Percentiles rank a stretch among this genome's conserved stretches.
Evolutionary conservation across 2,329 filamentous ascomycete genomes (phyloP).

Genomic region (Colletotrichum scovillei): DNA sequence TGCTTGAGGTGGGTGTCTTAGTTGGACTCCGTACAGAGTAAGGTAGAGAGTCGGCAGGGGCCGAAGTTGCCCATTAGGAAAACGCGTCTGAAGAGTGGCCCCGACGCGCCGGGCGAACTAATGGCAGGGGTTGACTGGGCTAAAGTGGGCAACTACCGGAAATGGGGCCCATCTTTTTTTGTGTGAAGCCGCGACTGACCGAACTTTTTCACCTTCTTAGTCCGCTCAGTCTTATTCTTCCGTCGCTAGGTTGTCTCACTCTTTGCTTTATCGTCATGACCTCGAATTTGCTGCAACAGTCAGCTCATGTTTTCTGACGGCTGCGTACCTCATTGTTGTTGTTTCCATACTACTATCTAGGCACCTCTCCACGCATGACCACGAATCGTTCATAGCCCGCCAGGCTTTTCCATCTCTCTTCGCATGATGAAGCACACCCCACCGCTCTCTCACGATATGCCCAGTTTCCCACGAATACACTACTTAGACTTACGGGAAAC

Average conservation of each 20-base stretch:
- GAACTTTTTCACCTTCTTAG: conserved; percentile 27
- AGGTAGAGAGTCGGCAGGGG: background rate
- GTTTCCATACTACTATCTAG: background rate
- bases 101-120: conserved; percentile 25
- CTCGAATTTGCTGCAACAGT: conserved; percentile 17
- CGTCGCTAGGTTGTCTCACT: conserved; percentile 13
- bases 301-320: conserved; percentile 19
- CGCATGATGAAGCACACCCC: conserved; percentile 33
- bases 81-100: conserved; percentile 25
- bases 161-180: conserved; percentile 19
- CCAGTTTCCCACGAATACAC: conserved; percentile 17
- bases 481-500: conserved; percentile 32
- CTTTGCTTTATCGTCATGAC: conserved; percentile 16
- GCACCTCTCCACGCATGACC: conserved; percentile 11
- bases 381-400: background rate
- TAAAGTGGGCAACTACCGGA: conserved; percentile 25
- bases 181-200: conserved; percentile 13
- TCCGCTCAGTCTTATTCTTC: background rate
- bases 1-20: background rate
- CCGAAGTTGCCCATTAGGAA: conserved; percentile 1
- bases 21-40: too few relatives aligned
- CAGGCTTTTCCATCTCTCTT: background rate
- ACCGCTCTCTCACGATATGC: conserved; percentile 32
- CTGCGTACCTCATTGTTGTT: background rate
- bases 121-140: conserved; percentile 25